A percentile compares a stretch with the other conserved stretches of the same genome.
Evolutionary conservation across 73 alveolate genomes (phyloP).

Genomic region (Paramecium biaurelia): DNA sequence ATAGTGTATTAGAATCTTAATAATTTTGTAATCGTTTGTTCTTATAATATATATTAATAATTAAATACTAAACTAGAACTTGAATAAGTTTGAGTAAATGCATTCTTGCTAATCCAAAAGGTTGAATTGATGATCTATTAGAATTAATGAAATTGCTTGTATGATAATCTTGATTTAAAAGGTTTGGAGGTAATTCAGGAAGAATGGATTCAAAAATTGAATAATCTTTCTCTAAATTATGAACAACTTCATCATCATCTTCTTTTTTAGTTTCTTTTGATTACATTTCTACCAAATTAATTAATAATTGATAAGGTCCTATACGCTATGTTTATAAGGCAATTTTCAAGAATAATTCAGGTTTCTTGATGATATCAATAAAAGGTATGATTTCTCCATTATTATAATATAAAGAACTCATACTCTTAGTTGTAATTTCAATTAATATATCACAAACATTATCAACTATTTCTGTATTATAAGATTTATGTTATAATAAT

Average conservation of each 20-base stretch:
- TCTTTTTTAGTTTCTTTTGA: constrained; percentile 38
- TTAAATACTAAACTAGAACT: constrained; percentile 8
- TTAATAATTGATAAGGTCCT: background rate
- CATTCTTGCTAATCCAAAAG: constrained; percentile 38
- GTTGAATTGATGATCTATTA: background rate
- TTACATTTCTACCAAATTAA: constrained; percentile 1
- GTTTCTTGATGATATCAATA: constrained; percentile 17
- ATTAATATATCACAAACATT: background rate
- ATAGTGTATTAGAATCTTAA: background rate
- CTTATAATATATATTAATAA: background rate
- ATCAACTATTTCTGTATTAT: background rate
- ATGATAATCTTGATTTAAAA: background rate
- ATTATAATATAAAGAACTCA: constrained; percentile 13
- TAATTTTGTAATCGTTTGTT: background rate
- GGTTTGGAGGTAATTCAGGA: constrained; percentile 1
- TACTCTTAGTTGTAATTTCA: constrained; percentile 24
- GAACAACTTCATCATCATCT: constrained; percentile 29
- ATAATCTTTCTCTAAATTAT: constrained; percentile 14
- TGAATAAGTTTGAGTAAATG: background rate
- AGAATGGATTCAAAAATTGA: background rate
- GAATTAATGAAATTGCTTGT: background rate
- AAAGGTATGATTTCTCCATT: constrained; percentile 32
- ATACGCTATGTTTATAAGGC: constrained; percentile 19
- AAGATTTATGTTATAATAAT: background rate
- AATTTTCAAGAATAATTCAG: background rate